Evolutionary conservation across 108 stramenopile species (phyloP).

Genomic region (Cyclotella baltica): DNA sequence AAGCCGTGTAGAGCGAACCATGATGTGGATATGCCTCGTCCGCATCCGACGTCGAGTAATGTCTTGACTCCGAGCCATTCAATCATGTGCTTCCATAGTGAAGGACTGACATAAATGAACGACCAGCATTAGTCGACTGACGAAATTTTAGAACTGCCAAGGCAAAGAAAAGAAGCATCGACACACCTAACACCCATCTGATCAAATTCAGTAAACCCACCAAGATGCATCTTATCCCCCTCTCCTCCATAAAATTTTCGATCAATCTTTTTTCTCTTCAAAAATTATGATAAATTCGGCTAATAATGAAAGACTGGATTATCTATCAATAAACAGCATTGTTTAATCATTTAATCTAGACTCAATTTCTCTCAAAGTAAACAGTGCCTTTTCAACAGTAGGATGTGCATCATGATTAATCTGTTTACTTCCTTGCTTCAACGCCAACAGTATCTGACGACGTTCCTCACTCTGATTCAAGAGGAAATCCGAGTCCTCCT

Average conservation of each 20-base stretch:
- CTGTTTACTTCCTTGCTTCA: too few relatives aligned
- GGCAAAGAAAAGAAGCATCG: not conserved
- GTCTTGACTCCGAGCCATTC: slow-evolving; percentile 70
- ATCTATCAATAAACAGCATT: too few relatives aligned
- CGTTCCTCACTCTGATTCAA: too few relatives aligned
- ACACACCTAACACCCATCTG: slow-evolving; percentile 16
- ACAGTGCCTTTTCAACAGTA: too few relatives aligned
- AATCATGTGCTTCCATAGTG: slow-evolving; percentile 63
- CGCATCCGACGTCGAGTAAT: slow-evolving; percentile 87
- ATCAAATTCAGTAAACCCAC: slow-evolving; percentile 52
- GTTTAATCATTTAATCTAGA: too few relatives aligned
- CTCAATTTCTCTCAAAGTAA: too few relatives aligned
- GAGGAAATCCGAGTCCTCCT: too few relatives aligned
- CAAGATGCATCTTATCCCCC: slow-evolving; percentile 80
- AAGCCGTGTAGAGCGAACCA: slow-evolving; percentile 80
- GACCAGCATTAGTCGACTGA: not conserved
- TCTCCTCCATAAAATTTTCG: slow-evolving; percentile 70
- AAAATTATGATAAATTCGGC: too few relatives aligned
- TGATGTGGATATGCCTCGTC: slow-evolving; percentile 65
- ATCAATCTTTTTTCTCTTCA: slow-evolving; percentile 39
- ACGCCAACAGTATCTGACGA: too few relatives aligned
- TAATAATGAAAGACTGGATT: too few relatives aligned
- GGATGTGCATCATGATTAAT: too few relatives aligned
- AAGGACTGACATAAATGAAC: slow-evolving; percentile 23
- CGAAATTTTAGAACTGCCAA: not conserved